Evolutionary conservation across 2,329 filamentous ascomycete species (phyloP).

Genomic region (Cryoendolithus antarcticus): DNA sequence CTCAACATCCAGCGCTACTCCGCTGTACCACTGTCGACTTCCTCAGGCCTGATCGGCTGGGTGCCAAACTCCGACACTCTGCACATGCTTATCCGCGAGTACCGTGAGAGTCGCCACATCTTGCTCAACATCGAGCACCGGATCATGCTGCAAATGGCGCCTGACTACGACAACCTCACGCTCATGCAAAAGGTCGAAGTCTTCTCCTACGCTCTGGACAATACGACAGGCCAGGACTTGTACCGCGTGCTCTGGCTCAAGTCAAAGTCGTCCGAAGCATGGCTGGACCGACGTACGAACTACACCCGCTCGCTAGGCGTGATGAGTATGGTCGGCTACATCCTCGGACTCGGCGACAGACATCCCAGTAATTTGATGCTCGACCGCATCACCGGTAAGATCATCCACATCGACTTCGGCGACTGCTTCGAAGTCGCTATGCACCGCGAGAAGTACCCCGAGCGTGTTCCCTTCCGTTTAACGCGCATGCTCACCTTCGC

Average conservation of each 20-base stretch:
- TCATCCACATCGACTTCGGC: conserved; percentile 97
- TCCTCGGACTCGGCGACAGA: conserved; percentile 87
- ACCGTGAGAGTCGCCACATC: conserved; percentile 93
- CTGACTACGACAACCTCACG: conserved; percentile 95
- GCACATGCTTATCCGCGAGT: conserved; percentile 92
- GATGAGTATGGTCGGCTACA: conserved; percentile 99
- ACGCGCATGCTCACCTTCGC: conserved; percentile 99
- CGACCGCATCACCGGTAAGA: conserved; percentile 88
- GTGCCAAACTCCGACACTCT: conserved; percentile 96
- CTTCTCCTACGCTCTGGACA: conserved; percentile 97
- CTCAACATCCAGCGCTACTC: conserved; percentile 93
- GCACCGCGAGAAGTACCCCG: conserved; percentile 98
- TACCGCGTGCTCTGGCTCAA: conserved; percentile 98
- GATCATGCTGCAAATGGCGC: conserved; percentile 99
- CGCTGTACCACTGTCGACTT: conserved; percentile 92
- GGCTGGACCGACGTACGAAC: conserved; percentile 95
- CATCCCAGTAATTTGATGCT: conserved; percentile 98
- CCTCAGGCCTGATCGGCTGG: conserved; percentile 90
- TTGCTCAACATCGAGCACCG: conserved; percentile 97
- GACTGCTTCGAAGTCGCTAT: conserved; percentile 99
- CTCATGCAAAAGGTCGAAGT: conserved; percentile 99
- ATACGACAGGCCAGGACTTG: conserved; percentile 95
- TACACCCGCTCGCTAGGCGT: conserved; percentile 94
- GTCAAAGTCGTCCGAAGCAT: conserved; percentile 94
- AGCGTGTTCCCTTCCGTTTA: conserved; percentile 91